Percentiles rank a stretch among this genome's conserved stretches.
Conservation (phyloP, 305 asterid genomes). For the Fraxinus paxiana region DNA sequence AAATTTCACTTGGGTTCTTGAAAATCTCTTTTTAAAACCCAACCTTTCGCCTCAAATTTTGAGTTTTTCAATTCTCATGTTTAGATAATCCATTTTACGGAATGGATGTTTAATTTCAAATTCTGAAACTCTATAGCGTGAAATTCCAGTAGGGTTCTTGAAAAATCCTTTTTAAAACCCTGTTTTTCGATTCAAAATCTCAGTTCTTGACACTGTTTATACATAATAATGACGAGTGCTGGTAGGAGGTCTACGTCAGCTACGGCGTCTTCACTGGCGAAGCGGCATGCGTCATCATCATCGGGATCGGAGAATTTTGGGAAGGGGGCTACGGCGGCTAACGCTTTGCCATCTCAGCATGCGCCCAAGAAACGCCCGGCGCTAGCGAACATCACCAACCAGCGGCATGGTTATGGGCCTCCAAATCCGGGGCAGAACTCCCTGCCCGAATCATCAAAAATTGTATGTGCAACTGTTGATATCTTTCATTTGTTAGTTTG, state of each 20-base stretch:
- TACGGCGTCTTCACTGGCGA: neutral
- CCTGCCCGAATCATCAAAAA: neutral
- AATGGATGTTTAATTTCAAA: neutral
- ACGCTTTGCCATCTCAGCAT: conserved; percentile 1
- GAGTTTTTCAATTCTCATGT: neutral
- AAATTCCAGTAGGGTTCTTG: neutral
- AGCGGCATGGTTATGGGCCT: neutral
- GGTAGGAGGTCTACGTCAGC: conserved; percentile 3
- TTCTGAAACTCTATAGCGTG: neutral
- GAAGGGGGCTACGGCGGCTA: neutral
- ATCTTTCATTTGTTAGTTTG: neutral
- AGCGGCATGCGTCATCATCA: conserved; percentile 2
- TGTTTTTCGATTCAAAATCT: neutral
- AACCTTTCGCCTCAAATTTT: neutral
- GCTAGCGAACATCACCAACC: neutral
- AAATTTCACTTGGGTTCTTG: neutral
- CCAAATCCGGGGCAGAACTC: neutral
- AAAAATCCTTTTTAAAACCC: neutral
- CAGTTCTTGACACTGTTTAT: neutral
- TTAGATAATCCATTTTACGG: neutral
- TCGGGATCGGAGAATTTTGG: neutral
- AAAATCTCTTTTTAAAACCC: neutral
- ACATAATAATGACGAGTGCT: neutral
- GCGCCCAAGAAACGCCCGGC: neutral
- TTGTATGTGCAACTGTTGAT: neutral